Percentiles rank a stretch among this genome's conserved stretches.
Evolutionary conservation across 352 stramenopile species (phyloP).

Genomic region (Phytophthora sp.): DNA sequence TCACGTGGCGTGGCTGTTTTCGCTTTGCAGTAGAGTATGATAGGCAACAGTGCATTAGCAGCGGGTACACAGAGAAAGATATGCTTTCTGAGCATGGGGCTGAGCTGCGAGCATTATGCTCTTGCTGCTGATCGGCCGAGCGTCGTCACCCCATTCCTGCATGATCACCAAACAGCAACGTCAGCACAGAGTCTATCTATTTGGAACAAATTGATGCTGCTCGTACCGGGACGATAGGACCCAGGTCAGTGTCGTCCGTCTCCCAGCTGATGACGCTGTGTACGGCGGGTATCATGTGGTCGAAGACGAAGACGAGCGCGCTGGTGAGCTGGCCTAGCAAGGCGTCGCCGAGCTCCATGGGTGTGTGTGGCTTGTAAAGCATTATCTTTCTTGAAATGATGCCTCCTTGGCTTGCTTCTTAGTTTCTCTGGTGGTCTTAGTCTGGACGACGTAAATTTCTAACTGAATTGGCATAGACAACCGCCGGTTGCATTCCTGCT

Average conservation of each 20-base stretch:
- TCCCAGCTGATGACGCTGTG: slow-evolving; percentile 62
- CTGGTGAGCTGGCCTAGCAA: slow-evolving; percentile 43
- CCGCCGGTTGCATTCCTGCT: too few species aligned
- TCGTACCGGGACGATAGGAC: slow-evolving; percentile 9
- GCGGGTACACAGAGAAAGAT: background rate
- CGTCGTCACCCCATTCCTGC: slow-evolving; percentile 14
- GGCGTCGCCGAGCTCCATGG: slow-evolving; percentile 48
- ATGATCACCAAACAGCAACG: background rate
- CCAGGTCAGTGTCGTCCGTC: background rate
- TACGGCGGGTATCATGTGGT: slow-evolving; percentile 51
- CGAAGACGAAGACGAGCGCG: slow-evolving; percentile 43
- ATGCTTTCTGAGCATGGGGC: background rate
- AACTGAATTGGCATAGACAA: too few species aligned
- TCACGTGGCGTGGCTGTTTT: too few species aligned
- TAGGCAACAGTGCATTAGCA: background rate
- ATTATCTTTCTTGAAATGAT: slow-evolving; percentile 12
- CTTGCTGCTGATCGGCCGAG: slow-evolving; percentile 8
- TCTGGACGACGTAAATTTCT: slow-evolving; percentile 23
- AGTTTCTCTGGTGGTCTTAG: slow-evolving; percentile 9
- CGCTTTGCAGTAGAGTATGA: background rate
- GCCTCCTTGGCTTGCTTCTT: background rate
- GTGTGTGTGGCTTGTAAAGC: slow-evolving; percentile 41
- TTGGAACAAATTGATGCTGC: background rate
- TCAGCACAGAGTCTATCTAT: background rate
- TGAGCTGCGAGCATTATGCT: slow-evolving; percentile 7